Percentiles rank a stretch among this genome's conserved stretches.
Evolutionary conservation across 257 asterid species (phyloP).

Genomic region (Solanum appendiculatum): DNA sequence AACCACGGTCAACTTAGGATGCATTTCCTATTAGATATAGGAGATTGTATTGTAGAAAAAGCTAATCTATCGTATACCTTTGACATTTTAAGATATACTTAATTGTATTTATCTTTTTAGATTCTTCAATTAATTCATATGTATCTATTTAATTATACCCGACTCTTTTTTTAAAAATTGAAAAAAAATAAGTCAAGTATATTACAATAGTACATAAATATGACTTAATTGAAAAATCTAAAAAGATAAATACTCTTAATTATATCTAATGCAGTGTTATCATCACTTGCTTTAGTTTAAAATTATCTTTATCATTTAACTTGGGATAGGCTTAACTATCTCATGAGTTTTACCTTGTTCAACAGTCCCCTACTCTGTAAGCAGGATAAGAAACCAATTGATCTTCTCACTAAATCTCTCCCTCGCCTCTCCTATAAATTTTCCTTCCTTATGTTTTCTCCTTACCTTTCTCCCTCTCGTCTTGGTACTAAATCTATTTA

Average conservation of each 20-base stretch:
- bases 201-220: no score
- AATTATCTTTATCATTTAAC: no score
- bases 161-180: no score
- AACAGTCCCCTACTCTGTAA: neutral
- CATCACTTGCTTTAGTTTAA: neutral
- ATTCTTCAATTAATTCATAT: neutral
- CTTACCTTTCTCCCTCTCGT: neutral
- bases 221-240: no score
- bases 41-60: neutral
- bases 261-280: neutral
- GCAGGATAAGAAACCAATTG: no score
- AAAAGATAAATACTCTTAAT: no score
- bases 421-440: neutral
- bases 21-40: neutral
- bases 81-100: neutral
- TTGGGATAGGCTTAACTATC: neutral
- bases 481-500: neutral
- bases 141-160: no score
- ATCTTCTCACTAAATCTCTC: no score
- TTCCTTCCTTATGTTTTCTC: neutral
- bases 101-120: neutral
- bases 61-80: neutral
- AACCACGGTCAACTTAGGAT: neutral
- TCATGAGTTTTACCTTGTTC: neutral
- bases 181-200: no score